Percentiles rank a stretch among this genome's conserved stretches.
These are phyloP conservation scores for Stachybotrys chartarum DNA, from an alignment of 2,329 filamentous ascomycete species.

Conservation along the genomic window DNA sequence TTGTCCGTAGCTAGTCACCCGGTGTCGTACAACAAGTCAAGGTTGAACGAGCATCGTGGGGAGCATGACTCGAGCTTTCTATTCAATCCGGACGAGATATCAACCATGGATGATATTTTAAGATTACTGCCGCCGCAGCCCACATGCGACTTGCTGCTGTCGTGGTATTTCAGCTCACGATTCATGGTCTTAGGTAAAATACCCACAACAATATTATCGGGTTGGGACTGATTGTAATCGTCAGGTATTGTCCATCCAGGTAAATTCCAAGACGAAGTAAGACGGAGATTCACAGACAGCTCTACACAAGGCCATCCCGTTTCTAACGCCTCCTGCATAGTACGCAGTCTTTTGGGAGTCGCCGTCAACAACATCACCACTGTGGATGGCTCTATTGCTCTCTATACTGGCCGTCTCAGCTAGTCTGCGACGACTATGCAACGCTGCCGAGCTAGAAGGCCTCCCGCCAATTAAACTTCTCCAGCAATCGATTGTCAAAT, in stretches of 20 bases:
- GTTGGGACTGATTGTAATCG: background rate
- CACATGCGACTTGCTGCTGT: slow-evolving; percentile 20
- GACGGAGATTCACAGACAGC: too few relatives aligned
- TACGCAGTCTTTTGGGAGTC: slow-evolving; percentile 37
- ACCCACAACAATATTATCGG: too few relatives aligned
- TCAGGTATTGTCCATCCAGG: slow-evolving; percentile 17
- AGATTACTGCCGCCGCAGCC: slow-evolving; percentile 12
- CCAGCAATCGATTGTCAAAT: slow-evolving; percentile 26
- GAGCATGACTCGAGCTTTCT: background rate
- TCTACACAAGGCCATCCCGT: too few relatives aligned
- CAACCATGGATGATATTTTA: slow-evolving; percentile 10
- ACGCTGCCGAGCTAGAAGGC: slow-evolving; percentile 13
- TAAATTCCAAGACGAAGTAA: slow-evolving; percentile 19
- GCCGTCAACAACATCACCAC: slow-evolving; percentile 24
- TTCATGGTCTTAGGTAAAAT: slow-evolving; percentile 17
- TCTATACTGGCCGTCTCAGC: slow-evolving; percentile 32
- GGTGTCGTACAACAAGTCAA: background rate
- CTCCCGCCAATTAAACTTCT: slow-evolving; percentile 8
- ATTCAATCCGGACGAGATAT: background rate
- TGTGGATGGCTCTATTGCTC: slow-evolving; percentile 40
- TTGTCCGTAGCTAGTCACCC: slow-evolving; percentile 4
- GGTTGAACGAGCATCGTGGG: background rate
- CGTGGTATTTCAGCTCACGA: slow-evolving; percentile 19
- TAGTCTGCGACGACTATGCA: slow-evolving; percentile 19
- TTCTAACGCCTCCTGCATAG: too few relatives aligned